Conservation (phyloP, 2,329 filamentous ascomycete genomes). For the Talaromyces pinophilus region DNA sequence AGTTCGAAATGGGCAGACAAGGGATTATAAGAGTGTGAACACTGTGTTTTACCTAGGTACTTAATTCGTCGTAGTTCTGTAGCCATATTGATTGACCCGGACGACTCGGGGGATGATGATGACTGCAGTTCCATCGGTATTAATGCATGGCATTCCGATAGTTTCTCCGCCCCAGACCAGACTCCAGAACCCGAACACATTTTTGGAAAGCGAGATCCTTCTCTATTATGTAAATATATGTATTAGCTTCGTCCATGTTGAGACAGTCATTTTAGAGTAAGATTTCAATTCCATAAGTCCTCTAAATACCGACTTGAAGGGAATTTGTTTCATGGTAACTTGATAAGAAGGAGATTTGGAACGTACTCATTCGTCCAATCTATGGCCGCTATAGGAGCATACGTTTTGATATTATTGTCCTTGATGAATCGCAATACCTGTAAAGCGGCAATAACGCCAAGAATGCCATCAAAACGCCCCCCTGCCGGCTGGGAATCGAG, state of each 20-base stretch:
- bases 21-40: conserved; percentile 52
- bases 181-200: conserved; percentile 75
- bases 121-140: not conserved
- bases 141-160: not conserved
- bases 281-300: not conserved
- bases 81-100: not conserved
- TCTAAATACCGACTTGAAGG: not conserved
- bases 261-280: not conserved
- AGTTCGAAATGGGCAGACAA: conserved; percentile 80
- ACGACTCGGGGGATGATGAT: not conserved
- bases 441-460: conserved; percentile 68
- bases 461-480: conserved; percentile 68
- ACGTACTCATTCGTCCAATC: conserved; percentile 49
- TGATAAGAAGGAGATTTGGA: not conserved
- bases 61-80: conserved; percentile 69
- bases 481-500: conserved; percentile 60
- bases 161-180: conserved; percentile 62
- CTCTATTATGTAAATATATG: conserved; percentile 36
- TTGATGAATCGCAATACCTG: conserved; percentile 67
- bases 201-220: conserved; percentile 76
- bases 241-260: not conserved
- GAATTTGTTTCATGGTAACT: not conserved
- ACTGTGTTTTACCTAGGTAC: conserved; percentile 60
- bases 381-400: conserved; percentile 64
- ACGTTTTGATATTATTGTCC: conserved; percentile 64